phyloP scores from a whole-genome alignment of 176 grass and related monocot species.

The Miscanthus lutarioriparius region DNA sequence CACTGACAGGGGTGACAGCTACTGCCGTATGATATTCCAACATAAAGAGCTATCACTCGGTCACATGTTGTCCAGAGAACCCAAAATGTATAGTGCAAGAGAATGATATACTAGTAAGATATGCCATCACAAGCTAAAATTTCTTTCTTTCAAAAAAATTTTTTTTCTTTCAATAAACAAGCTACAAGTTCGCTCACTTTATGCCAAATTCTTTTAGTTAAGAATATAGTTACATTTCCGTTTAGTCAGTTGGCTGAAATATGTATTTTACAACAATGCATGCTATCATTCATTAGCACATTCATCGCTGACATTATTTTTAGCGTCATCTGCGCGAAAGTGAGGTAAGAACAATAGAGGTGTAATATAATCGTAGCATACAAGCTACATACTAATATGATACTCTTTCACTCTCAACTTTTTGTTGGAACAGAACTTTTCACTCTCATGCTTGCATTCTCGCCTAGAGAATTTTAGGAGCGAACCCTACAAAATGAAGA shows the following conservation, averaged over 20 bases:
- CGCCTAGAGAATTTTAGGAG: slow-evolving; percentile 10
- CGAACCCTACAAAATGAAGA: slow-evolving; percentile 1
- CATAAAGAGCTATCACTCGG: neutral
- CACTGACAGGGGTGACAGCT: neutral
- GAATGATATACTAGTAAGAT: neutral
- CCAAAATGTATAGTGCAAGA: neutral
- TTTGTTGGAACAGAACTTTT: neutral
- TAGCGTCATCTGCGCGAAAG: neutral
- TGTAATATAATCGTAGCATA: neutral
- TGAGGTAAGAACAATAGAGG: neutral
- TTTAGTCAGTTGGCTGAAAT: too few species aligned
- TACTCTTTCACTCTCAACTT: neutral
- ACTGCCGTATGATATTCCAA: neutral
- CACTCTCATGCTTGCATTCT: neutral
- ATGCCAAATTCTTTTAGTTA: neutral
- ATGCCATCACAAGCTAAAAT: neutral
- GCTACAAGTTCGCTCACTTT: slow-evolving; percentile 2
- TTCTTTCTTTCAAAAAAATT: too few species aligned
- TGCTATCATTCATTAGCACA: neutral
- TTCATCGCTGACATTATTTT: neutral
- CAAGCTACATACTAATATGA: neutral
- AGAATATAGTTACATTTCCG: too few species aligned
- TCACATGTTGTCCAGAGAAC: neutral
- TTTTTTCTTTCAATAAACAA: too few species aligned
- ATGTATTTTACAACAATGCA: neutral